Evolutionary conservation across 768 basidiomycete genomes (phyloP).

Genomic region (Suillus luteus): DNA sequence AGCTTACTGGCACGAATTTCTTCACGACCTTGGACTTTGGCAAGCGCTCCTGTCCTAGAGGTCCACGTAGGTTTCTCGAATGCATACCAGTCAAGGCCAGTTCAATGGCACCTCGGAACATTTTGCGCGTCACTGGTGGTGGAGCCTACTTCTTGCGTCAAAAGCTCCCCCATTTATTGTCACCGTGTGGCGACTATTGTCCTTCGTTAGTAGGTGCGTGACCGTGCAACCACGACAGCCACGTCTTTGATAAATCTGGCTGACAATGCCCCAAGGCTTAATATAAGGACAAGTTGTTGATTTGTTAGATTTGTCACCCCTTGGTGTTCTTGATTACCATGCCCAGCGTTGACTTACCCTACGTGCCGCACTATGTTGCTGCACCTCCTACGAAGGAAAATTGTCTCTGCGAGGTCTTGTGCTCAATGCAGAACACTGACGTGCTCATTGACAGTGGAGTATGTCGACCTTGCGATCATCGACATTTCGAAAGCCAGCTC

Average conservation of each 20-base stretch:
- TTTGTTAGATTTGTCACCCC: background rate
- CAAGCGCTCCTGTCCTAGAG: background rate
- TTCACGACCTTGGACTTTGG: background rate
- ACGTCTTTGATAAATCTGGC: background rate
- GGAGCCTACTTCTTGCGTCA: background rate
- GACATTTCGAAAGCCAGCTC: slow-evolving; percentile 47
- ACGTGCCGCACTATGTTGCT: slow-evolving; percentile 38
- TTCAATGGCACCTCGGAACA: background rate
- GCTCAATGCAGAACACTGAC: background rate
- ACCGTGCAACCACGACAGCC: background rate
- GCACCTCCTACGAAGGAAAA: slow-evolving; percentile 37
- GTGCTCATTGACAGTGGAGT: slow-evolving; percentile 40
- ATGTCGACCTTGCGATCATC: slow-evolving; percentile 54
- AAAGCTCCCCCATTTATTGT: background rate
- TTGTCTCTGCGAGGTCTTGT: slow-evolving; percentile 29
- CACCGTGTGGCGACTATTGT: background rate
- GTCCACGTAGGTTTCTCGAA: background rate
- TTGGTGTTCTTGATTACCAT: slow-evolving; percentile 18
- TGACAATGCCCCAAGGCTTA: background rate
- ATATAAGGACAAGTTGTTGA: background rate
- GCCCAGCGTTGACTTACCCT: slow-evolving; percentile 34
- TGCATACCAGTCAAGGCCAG: background rate
- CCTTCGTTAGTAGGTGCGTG: background rate
- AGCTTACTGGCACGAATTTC: background rate
- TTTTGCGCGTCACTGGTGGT: background rate